phyloP scores from a whole-genome alignment of 2,329 filamentous ascomycete species.

The Septoria linicola region DNA sequence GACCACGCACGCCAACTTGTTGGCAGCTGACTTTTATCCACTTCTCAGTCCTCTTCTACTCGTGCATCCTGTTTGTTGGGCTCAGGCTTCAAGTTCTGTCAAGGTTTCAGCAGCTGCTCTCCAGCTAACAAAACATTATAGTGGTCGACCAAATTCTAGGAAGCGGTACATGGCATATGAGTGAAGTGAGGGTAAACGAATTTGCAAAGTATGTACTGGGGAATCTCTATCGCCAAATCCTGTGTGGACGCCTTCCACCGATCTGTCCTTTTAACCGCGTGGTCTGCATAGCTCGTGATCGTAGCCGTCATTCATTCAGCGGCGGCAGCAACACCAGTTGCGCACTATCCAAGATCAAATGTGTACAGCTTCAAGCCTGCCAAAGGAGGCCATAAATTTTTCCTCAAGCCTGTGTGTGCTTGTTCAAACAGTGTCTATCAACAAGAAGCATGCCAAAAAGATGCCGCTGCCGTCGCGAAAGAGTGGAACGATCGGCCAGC shows the following conservation, averaged over 20 bases:
- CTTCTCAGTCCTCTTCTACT: no score
- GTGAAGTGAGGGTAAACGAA: no score
- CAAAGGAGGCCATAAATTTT: slow-evolving; percentile 3
- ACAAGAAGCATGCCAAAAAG: slow-evolving; percentile 27
- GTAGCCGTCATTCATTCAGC: slow-evolving; percentile 13
- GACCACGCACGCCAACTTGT: no score
- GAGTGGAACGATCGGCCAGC: slow-evolving; percentile 19
- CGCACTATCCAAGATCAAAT: slow-evolving; percentile 12
- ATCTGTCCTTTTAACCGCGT: slow-evolving; percentile 3
- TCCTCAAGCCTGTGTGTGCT: slow-evolving; percentile 12
- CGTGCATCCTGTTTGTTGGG: no score
- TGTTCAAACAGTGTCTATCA: slow-evolving; percentile 16
- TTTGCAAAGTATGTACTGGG: slow-evolving; percentile 4
- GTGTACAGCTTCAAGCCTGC: slow-evolving; percentile 15
- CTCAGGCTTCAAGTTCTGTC: no score
- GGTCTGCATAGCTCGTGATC: slow-evolving; percentile 20
- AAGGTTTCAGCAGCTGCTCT: no score
- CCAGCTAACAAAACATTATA: no score
- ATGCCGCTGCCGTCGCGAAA: slow-evolving; percentile 10
- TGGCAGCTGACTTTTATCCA: no score
- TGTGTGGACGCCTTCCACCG: background rate
- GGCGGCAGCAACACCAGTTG: slow-evolving; percentile 22
- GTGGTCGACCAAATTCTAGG: no score
- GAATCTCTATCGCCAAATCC: slow-evolving; percentile 13
- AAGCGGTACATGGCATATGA: no score